Percentiles rank a stretch among this genome's conserved stretches.
phyloP scores from a whole-genome alignment of 2,329 filamentous ascomycete genomes.

The Ilyonectria sp. region DNA sequence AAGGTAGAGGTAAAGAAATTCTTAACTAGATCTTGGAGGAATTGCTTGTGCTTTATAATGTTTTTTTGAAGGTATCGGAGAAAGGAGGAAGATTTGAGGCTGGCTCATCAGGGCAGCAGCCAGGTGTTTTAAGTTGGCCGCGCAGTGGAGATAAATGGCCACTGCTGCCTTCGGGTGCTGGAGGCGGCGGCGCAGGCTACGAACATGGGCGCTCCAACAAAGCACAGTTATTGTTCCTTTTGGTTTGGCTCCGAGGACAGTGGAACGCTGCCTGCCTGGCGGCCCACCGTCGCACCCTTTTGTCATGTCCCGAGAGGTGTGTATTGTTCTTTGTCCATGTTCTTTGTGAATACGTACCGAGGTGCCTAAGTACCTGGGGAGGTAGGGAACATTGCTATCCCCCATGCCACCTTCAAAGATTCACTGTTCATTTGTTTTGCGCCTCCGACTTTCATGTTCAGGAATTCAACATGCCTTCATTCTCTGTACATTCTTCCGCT shows the following conservation, averaged over 20 bases:
- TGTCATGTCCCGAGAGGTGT: background rate
- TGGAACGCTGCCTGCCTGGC: background rate
- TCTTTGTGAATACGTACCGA: background rate
- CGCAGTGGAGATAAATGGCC: conserved; percentile 27
- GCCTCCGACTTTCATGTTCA: background rate
- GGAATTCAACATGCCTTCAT: too few species aligned
- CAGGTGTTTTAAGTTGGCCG: conserved; percentile 7
- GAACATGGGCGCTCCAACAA: background rate
- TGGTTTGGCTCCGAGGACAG: background rate
- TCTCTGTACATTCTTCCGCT: too few species aligned
- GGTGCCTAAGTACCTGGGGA: too few species aligned
- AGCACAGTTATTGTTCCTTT: background rate
- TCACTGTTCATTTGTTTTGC: background rate
- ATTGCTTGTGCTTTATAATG: too few species aligned
- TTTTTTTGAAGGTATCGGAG: background rate
- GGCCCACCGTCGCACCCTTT: background rate
- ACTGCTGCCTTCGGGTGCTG: conserved; percentile 40
- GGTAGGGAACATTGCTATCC: too few species aligned
- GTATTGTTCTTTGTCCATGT: background rate
- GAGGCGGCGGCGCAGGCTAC: background rate
- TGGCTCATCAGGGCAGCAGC: background rate
- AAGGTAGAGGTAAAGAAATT: background rate
- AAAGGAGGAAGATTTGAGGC: background rate
- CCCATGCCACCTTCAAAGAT: background rate
- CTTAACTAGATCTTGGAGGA: too few species aligned